A percentile compares a stretch with the other conserved stretches of the same genome.
Evolutionary conservation across 805 yeast genomes (phyloP).

Genomic region (Candida awuae): DNA sequence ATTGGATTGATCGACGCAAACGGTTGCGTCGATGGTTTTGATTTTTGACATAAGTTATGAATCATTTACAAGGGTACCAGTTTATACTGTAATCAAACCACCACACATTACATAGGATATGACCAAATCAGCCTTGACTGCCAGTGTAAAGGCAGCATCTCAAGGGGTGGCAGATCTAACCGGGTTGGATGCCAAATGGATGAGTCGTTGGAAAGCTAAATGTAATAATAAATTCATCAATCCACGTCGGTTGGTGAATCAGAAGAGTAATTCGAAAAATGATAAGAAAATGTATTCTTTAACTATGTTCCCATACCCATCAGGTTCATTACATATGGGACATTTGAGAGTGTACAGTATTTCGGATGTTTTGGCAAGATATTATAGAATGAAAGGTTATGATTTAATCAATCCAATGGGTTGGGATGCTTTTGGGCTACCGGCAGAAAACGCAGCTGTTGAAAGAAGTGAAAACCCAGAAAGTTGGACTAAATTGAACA

Average conservation of each 20-base stretch:
- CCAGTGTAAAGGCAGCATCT: constrained; percentile 7
- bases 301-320: constrained; percentile 94
- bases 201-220: constrained; percentile 35
- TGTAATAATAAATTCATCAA: constrained; percentile 22
- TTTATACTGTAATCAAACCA: no score
- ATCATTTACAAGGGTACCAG: no score
- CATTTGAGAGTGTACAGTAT: constrained; percentile 90
- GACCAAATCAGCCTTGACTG: neutral
- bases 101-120: neutral
- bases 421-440: constrained; percentile 98
- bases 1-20: no score
- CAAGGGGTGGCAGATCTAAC: constrained; percentile 18
- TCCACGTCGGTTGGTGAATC: constrained; percentile 21
- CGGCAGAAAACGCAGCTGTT: constrained; percentile 97
- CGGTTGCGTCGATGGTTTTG: no score
- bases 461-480: constrained; percentile 75
- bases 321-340: constrained; percentile 89
- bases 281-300: constrained; percentile 49
- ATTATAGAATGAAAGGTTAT: constrained; percentile 65
- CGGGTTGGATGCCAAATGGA: constrained; percentile 48
- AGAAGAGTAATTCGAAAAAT: constrained; percentile 6
- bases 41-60: no score
- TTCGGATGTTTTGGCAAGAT: constrained; percentile 76
- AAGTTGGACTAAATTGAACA: constrained; percentile 75
- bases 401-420: constrained; percentile 95